A percentile compares a stretch with the other conserved stretches of the same genome.
These are phyloP conservation scores for Lasiodiplodia citricola DNA, from an alignment of 2,329 filamentous ascomycete species.

Conservation along the genomic window DNA sequence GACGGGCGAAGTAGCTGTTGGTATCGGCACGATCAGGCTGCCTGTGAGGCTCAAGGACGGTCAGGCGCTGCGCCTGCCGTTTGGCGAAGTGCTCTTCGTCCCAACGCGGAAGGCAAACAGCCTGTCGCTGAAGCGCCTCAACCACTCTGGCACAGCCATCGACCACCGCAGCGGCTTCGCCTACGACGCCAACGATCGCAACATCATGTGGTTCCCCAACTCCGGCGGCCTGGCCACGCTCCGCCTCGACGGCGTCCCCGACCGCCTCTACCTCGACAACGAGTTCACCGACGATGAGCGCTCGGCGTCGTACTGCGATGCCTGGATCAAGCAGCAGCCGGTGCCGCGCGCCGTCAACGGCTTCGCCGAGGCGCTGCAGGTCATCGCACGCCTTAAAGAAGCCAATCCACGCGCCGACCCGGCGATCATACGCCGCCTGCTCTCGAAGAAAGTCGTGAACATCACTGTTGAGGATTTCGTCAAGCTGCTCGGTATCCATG, in stretches of 20 bases:
- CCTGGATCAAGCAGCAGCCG: slow-evolving; percentile 14
- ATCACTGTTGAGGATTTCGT: slow-evolving; percentile 12
- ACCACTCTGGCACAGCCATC: slow-evolving; percentile 17
- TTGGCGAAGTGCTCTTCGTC: slow-evolving; percentile 17
- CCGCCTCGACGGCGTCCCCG: slow-evolving; percentile 6
- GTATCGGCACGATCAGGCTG: slow-evolving; percentile 15
- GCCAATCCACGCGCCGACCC: slow-evolving; percentile 9
- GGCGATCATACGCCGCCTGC: background rate
- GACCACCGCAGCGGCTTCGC: slow-evolving; percentile 16
- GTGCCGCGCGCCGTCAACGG: slow-evolving; percentile 1
- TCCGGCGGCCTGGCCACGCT: slow-evolving; percentile 18
- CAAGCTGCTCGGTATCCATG: slow-evolving; percentile 12
- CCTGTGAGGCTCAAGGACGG: slow-evolving; percentile 1
- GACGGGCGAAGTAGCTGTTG: slow-evolving; percentile 8
- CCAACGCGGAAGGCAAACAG: slow-evolving; percentile 18
- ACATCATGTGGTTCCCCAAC: slow-evolving; percentile 20
- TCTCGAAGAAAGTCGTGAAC: slow-evolving; percentile 17
- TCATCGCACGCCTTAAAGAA: background rate
- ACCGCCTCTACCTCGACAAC: slow-evolving; percentile 13
- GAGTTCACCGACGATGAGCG: slow-evolving; percentile 8
- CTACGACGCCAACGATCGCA: slow-evolving; percentile 9
- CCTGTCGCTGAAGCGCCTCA: slow-evolving; percentile 16
- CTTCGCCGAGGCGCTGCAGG: slow-evolving; percentile 12
- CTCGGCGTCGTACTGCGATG: slow-evolving; percentile 4
- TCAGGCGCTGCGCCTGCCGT: slow-evolving; percentile 6